Percentiles rank a stretch among this genome's conserved stretches.
These are phyloP conservation scores for Floccularia luteovirens DNA, from an alignment of 768 basidiomycete genomes.

Conservation along the genomic window DNA sequence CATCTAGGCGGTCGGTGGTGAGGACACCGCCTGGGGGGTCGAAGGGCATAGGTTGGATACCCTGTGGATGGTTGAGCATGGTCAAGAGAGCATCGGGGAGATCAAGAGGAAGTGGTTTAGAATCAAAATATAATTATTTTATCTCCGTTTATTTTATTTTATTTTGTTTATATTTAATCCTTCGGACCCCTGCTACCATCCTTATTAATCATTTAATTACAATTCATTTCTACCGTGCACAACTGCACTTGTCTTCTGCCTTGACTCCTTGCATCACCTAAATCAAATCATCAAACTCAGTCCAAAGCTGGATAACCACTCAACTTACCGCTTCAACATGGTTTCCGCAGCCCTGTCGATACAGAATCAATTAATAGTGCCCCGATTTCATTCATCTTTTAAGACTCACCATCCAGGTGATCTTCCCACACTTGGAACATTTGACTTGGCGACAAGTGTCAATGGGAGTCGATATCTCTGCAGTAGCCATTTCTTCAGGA, in stretches of 20 bases:
- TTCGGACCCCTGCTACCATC: constrained; percentile 6
- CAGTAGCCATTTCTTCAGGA: constrained; percentile 8
- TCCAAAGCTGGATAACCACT: constrained; percentile 5
- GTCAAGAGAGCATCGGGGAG: too few relatives aligned
- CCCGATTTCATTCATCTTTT: constrained; percentile 9
- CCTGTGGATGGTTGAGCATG: too few relatives aligned
- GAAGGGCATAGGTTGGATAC: constrained; percentile 17
- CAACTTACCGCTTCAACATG: constrained; percentile 56
- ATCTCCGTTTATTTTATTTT: too few relatives aligned
- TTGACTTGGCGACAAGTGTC: constrained; percentile 49
- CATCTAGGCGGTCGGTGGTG: constrained; percentile 38
- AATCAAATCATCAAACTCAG: constrained; percentile 2
- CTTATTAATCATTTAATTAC: constrained; percentile 1
- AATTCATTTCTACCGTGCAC: constrained; percentile 15
- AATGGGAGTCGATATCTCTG: constrained; percentile 24
- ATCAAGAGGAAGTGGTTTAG: too few relatives aligned
- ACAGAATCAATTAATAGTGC: too few relatives aligned
- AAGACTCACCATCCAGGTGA: constrained; percentile 57
- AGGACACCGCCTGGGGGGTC: constrained; percentile 37
- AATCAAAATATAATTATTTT: too few relatives aligned
- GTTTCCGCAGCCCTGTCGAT: constrained; percentile 59
- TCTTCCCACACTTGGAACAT: constrained; percentile 60
- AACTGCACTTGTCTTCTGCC: constrained; percentile 39
- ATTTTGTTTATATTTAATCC: constrained; percentile 12
- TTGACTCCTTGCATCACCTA: constrained; percentile 41